These are phyloP conservation scores for Eragrostis tef DNA, from an alignment of 202 grass and related monocot species.

Conservation along the genomic window DNA sequence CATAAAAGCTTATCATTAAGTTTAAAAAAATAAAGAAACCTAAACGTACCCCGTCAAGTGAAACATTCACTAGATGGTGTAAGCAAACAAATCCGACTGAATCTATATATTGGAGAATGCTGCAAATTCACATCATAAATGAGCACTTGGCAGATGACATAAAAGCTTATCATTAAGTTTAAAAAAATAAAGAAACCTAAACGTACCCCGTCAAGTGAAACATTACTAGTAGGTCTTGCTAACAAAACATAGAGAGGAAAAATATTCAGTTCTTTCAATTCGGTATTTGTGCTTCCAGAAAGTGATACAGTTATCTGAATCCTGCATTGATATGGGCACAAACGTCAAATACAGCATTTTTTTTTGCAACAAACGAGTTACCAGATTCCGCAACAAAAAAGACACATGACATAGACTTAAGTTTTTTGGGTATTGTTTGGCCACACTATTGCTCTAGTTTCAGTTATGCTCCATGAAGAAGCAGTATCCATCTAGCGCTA, in stretches of 20 bases:
- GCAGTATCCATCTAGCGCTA: neutral
- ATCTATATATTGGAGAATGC: conserved; percentile 70
- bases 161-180: conserved; percentile 34
- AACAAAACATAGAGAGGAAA: conserved; percentile 89
- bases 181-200: conserved; percentile 29
- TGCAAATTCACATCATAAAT: conserved; percentile 52
- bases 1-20: conserved; percentile 27
- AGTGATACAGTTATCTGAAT: conserved; percentile 86
- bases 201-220: conserved; percentile 69
- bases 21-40: conserved; percentile 30
- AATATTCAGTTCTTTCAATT: conserved; percentile 54
- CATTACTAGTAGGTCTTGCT: conserved; percentile 65
- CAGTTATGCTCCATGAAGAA: neutral
- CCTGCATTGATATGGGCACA: conserved; percentile 55
- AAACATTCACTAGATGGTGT: conserved; percentile 65
- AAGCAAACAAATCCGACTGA: conserved; percentile 65
- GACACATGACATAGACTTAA: conserved; percentile 18
- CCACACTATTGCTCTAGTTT: neutral
- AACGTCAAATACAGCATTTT: neutral
- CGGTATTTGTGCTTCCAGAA: conserved; percentile 63
- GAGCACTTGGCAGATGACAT: conserved; percentile 34
- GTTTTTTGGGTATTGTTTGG: conserved; percentile 21
- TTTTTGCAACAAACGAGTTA: conserved; percentile 27
- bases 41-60: conserved; percentile 72
- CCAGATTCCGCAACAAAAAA: conserved; percentile 26